A percentile compares a stretch with the other conserved stretches of the same genome.
Conservation (phyloP, 805 yeast genomes). For the Lipomyces japonicus region DNA sequence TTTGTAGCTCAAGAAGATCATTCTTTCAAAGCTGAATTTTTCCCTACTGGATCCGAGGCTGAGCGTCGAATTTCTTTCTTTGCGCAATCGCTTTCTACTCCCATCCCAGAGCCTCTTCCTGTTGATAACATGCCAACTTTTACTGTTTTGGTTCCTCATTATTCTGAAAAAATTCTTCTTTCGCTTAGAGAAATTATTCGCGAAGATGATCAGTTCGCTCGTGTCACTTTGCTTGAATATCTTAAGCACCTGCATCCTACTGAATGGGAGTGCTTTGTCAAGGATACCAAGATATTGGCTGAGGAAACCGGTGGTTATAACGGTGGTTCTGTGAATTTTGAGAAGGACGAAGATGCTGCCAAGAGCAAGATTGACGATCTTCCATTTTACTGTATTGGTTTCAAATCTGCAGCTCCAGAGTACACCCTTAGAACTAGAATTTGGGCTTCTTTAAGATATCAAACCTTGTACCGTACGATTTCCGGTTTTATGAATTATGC, state of each 20-base stretch:
- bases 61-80: conserved; percentile 99
- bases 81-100: conserved; percentile 98
- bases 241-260: conserved; percentile 92
- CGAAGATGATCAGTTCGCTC: conserved; percentile 94
- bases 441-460: conserved; percentile 98
- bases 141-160: conserved; percentile 94
- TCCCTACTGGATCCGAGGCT: conserved; percentile 96
- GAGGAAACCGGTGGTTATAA: conserved; percentile 76
- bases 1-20: conserved; percentile 95
- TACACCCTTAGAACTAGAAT: conserved; percentile 93
- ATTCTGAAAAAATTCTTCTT: conserved; percentile 86
- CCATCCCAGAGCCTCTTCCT: conserved; percentile 97
- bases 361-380: conserved; percentile 84
- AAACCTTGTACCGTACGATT: conserved; percentile 92
- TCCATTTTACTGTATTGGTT: conserved; percentile 94
- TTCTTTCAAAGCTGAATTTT: conserved; percentile 91
- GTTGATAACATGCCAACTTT: conserved; percentile 99
- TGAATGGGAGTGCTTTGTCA: conserved; percentile 97
- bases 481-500: conserved; percentile 99
- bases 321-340: conserved; percentile 38
- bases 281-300: conserved; percentile 91
- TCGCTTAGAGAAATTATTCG: conserved; percentile 94
- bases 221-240: conserved; percentile 90
- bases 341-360: conserved; percentile 58
- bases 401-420: conserved; percentile 96